These are phyloP conservation scores for Clitopilus passeckerianus DNA, from an alignment of 768 basidiomycete genomes.

Conservation along the genomic window DNA sequence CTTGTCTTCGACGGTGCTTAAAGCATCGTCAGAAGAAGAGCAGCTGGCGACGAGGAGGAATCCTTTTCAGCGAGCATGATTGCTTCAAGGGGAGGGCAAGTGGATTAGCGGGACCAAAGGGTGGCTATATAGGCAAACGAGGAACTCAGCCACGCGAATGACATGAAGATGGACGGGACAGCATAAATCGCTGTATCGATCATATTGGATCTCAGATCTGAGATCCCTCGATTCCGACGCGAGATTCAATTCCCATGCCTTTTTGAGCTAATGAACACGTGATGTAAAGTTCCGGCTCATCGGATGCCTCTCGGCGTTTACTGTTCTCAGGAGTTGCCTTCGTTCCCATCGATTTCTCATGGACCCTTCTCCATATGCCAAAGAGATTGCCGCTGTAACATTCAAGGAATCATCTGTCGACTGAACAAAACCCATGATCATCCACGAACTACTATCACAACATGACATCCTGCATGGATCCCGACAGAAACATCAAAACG, in stretches of 20 bases:
- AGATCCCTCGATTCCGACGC: slow-evolving; percentile 8
- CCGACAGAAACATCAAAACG: slow-evolving; percentile 8
- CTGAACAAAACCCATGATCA: slow-evolving; percentile 3
- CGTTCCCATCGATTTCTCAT: slow-evolving; percentile 4
- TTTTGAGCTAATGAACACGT: slow-evolving; percentile 18
- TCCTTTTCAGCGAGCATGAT: slow-evolving; percentile 22
- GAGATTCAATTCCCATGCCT: slow-evolving; percentile 25
- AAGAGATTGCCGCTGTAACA: slow-evolving; percentile 10
- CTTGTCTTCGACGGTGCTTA: no score
- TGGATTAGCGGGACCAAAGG: slow-evolving; percentile 6
- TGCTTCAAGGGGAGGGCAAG: slow-evolving; percentile 7
- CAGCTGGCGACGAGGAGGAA: no score
- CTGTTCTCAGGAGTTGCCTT: slow-evolving; percentile 1
- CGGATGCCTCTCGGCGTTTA: slow-evolving; percentile 10
- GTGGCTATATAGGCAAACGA: slow-evolving; percentile 6
- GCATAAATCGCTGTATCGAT: slow-evolving; percentile 16
- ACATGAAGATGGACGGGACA: slow-evolving; percentile 18
- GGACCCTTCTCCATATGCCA: slow-evolving; percentile 13
- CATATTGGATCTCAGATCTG: slow-evolving; percentile 10
- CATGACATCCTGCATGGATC: slow-evolving; percentile 7
- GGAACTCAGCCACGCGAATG: slow-evolving; percentile 14
- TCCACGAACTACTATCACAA: slow-evolving; percentile 10
- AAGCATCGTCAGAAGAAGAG: no score
- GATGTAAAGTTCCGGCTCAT: slow-evolving; percentile 22
- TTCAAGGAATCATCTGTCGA: slow-evolving; percentile 7